Evolutionary conservation across 2,329 filamentous ascomycete species (phyloP).

Genomic region (Fusarium keratoplasticum): DNA sequence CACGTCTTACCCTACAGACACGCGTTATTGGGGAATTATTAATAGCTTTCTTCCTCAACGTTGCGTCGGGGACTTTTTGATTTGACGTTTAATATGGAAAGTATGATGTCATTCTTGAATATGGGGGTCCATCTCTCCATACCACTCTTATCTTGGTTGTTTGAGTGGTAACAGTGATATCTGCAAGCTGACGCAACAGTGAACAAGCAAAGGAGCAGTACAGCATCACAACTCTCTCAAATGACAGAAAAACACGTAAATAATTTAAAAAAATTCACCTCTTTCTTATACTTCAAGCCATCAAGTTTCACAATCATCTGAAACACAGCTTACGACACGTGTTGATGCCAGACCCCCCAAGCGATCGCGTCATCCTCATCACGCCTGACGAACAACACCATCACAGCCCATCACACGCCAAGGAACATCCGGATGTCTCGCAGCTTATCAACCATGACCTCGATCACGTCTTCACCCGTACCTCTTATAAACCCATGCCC

Average conservation of each 20-base stretch:
- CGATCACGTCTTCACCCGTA: neutral
- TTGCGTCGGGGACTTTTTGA: neutral
- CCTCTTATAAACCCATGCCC: neutral
- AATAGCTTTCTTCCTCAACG: neutral
- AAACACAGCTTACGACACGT: neutral
- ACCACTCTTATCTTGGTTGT: neutral
- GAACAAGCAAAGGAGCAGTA: neutral
- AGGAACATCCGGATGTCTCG: constrained; percentile 14
- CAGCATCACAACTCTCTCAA: neutral
- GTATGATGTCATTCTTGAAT: neutral
- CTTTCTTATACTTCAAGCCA: neutral
- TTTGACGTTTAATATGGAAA: neutral
- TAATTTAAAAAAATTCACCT: neutral
- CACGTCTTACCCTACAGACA: neutral
- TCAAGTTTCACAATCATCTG: neutral
- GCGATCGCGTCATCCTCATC: constrained; percentile 39
- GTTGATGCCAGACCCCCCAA: neutral
- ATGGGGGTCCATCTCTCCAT: neutral
- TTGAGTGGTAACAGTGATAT: neutral
- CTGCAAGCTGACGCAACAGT: neutral
- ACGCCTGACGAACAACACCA: constrained; percentile 31
- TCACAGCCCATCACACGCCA: constrained; percentile 22
- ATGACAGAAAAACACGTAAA: neutral
- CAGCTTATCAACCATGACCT: constrained; percentile 16
- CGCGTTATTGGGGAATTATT: neutral